phyloP scores from a whole-genome alignment of 768 basidiomycete genomes.

The Xanthoconium stramineum region DNA sequence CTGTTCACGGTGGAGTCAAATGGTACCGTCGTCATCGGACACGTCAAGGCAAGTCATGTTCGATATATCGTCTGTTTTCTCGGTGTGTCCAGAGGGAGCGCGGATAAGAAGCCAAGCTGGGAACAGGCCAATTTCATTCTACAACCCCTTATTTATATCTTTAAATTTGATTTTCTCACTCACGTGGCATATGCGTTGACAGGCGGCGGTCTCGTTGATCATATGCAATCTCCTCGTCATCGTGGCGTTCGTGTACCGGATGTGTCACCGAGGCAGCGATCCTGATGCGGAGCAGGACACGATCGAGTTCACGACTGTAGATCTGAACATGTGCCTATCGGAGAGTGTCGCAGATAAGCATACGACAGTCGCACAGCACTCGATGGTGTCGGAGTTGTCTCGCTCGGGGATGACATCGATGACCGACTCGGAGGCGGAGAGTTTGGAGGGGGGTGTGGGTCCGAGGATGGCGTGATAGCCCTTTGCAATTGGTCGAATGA shows the following conservation, averaged over 20 bases:
- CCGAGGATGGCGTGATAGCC: background rate
- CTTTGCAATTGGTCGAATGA: too few species aligned
- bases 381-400: background rate
- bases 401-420: background rate
- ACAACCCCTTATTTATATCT: too few species aligned
- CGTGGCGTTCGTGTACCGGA: conserved; percentile 19
- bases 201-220: conserved; percentile 23
- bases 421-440: background rate
- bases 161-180: background rate
- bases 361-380: background rate
- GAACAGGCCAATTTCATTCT: background rate
- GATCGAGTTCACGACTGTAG: conserved; percentile 15
- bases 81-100: background rate
- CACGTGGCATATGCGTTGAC: background rate
- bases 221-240: conserved; percentile 29
- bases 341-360: background rate
- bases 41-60: conserved; percentile 21
- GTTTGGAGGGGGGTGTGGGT: background rate
- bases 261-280: conserved; percentile 5
- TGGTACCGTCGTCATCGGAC: conserved; percentile 16
- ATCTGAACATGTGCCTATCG: conserved; percentile 4
- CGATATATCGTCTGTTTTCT: background rate
- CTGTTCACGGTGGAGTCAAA: background rate
- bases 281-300: background rate
- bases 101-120: background rate